A percentile compares a stretch with the other conserved stretches of the same genome.
Evolutionary conservation across 2,329 filamentous ascomycete species (phyloP).

Genomic region (Colletotrichum noveboracense): DNA sequence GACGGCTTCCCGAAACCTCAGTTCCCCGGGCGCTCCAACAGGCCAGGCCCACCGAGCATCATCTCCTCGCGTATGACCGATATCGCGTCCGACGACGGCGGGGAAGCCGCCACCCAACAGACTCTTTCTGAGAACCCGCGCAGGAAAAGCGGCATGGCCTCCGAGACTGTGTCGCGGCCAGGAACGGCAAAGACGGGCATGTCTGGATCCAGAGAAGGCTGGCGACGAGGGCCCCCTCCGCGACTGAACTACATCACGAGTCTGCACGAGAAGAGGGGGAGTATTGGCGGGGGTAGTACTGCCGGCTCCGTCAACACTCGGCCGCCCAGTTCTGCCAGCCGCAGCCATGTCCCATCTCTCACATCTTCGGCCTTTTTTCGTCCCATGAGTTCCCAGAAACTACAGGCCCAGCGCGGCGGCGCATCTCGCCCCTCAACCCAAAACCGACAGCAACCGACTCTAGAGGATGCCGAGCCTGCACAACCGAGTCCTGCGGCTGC

Average conservation of each 20-base stretch:
- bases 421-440: conserved; percentile 51
- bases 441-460: conserved; percentile 29
- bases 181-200: conserved; percentile 58
- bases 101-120: conserved; percentile 39
- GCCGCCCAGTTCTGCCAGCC: conserved; percentile 67
- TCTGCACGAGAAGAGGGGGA: conserved; percentile 50
- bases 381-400: conserved; percentile 93
- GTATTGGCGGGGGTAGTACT: conserved; percentile 40
- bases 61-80: conserved; percentile 78
- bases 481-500: conserved; percentile 39
- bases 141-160: conserved; percentile 29
- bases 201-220: conserved; percentile 17
- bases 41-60: conserved; percentile 63
- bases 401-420: conserved; percentile 86
- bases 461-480: conserved; percentile 28
- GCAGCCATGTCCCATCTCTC: conserved; percentile 88
- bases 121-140: conserved; percentile 31
- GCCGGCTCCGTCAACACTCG: conserved; percentile 37
- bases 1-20: conserved; percentile 43
- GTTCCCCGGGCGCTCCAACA: conserved; percentile 42
- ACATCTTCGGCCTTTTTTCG: conserved; percentile 92
- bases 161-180: conserved; percentile 55
- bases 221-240: conserved; percentile 55
- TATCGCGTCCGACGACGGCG: conserved; percentile 62
- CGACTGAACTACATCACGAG: conserved; percentile 53